These are phyloP conservation scores for Phytophthora niederhauseri DNA, from an alignment of 352 stramenopile genomes.

Conservation along the genomic window DNA sequence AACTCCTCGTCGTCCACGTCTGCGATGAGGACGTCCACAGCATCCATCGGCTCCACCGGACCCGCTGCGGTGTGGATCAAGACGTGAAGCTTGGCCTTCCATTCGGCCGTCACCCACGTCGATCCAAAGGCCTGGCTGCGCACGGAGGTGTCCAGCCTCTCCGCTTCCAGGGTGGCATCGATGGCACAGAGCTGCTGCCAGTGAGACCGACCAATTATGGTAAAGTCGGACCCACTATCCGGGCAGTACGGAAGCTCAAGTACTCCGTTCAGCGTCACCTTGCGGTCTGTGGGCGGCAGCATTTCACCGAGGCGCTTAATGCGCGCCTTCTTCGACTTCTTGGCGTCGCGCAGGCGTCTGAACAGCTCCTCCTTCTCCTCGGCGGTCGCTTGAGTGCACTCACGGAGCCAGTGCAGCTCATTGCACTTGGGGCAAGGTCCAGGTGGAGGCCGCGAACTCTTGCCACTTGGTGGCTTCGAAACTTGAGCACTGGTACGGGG, in stretches of 20 bases:
- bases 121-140: slow-evolving; percentile 2
- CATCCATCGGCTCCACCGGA: slow-evolving; percentile 5
- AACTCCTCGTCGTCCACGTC: slow-evolving; percentile 19
- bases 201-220: not conserved
- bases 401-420: not conserved
- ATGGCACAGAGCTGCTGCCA: not conserved
- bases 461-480: too few relatives aligned
- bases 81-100: slow-evolving; percentile 7
- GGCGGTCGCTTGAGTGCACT: not conserved
- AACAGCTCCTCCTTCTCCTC: not conserved
- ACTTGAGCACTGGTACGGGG: too few relatives aligned
- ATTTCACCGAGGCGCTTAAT: not conserved
- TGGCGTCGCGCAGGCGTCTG: not conserved
- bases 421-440: not conserved
- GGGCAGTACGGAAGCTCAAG: not conserved
- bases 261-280: not conserved
- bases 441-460: not conserved
- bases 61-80: slow-evolving; percentile 19
- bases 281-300: not conserved
- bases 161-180: not conserved
- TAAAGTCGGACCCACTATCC: slow-evolving; percentile 1
- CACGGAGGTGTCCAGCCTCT: not conserved
- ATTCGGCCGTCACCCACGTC: not conserved
- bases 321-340: not conserved
- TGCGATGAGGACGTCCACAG: slow-evolving; percentile 4